phyloP scores from a whole-genome alignment of 768 basidiomycete species.

The Austroboletus eburneus region DNA sequence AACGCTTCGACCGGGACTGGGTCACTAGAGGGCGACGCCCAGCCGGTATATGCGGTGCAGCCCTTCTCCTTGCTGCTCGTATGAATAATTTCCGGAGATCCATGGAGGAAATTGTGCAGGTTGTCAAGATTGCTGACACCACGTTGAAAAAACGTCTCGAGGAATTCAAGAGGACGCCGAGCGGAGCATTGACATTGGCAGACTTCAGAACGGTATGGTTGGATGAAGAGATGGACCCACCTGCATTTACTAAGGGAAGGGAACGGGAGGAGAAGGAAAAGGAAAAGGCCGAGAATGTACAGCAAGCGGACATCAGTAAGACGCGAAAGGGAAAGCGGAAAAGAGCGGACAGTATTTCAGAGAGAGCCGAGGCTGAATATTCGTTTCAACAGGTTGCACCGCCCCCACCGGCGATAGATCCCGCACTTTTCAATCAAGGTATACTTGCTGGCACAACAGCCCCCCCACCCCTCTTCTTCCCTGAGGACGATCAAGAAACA shows the following conservation, averaged over 20 bases:
- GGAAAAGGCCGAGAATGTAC: slow-evolving; percentile 35
- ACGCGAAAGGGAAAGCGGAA: slow-evolving; percentile 36
- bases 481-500: slow-evolving; percentile 40
- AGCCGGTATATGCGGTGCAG: slow-evolving; percentile 96
- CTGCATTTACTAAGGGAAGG: slow-evolving; percentile 76
- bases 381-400: slow-evolving; percentile 16
- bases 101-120: slow-evolving; percentile 94
- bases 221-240: slow-evolving; percentile 89
- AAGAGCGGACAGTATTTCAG: slow-evolving; percentile 37
- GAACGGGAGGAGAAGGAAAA: slow-evolving; percentile 62
- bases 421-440: slow-evolving; percentile 57
- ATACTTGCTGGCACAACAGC: slow-evolving; percentile 56
- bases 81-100: slow-evolving; percentile 98
- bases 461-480: slow-evolving; percentile 39
- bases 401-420: slow-evolving; percentile 43
- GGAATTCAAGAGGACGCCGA: slow-evolving; percentile 90
- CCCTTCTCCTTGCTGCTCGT: slow-evolving; percentile 88
- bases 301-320: slow-evolving; percentile 23
- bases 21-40: slow-evolving; percentile 94
- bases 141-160: slow-evolving; percentile 91
- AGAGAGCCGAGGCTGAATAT: slow-evolving; percentile 15
- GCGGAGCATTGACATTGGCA: slow-evolving; percentile 77
- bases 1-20: slow-evolving; percentile 95
- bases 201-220: slow-evolving; percentile 91
- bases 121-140: slow-evolving; percentile 97